A percentile compares a stretch with the other conserved stretches of the same genome.
Conservation (phyloP, 441 rosid genomes). For the Cnidoscolus chayamansa region DNA sequence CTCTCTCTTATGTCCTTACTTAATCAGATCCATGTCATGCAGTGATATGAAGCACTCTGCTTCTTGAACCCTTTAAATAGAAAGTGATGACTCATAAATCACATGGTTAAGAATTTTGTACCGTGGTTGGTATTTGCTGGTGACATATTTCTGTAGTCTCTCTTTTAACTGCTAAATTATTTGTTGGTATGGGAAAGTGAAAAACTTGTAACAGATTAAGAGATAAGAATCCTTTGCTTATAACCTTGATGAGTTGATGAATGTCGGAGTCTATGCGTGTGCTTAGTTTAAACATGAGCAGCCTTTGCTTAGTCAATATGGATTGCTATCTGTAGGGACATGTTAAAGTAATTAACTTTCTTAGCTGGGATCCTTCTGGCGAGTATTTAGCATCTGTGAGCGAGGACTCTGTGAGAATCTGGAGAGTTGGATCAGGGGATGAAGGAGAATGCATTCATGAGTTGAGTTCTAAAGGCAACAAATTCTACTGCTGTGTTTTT, state of each 20-base stretch:
- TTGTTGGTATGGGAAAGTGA: neutral
- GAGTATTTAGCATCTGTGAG: slow-evolving; percentile 81
- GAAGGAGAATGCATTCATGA: slow-evolving; percentile 74
- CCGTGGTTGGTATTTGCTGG: neutral
- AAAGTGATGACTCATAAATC: neutral
- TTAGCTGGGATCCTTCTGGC: slow-evolving; percentile 89
- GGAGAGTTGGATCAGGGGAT: slow-evolving; percentile 67
- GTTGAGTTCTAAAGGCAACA: slow-evolving; percentile 71
- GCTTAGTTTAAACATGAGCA: neutral
- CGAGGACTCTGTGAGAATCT: slow-evolving; percentile 81
- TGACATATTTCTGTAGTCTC: neutral
- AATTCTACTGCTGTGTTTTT: slow-evolving; percentile 76
- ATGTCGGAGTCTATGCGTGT: neutral
- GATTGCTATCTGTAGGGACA: slow-evolving; percentile 55
- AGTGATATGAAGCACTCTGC: neutral
- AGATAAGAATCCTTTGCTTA: neutral
- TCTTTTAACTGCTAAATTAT: neutral
- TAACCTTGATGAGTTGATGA: neutral
- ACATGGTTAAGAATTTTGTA: neutral
- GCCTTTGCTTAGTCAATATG: neutral
- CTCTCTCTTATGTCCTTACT: neutral
- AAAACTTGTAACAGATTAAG: neutral
- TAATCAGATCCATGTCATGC: neutral
- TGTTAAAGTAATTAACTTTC: slow-evolving; percentile 55
- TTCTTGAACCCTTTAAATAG: neutral